Base-by-base conservation (phyloP, 257 asterid genomes). In the Nicotiana noctiflora region DNA sequence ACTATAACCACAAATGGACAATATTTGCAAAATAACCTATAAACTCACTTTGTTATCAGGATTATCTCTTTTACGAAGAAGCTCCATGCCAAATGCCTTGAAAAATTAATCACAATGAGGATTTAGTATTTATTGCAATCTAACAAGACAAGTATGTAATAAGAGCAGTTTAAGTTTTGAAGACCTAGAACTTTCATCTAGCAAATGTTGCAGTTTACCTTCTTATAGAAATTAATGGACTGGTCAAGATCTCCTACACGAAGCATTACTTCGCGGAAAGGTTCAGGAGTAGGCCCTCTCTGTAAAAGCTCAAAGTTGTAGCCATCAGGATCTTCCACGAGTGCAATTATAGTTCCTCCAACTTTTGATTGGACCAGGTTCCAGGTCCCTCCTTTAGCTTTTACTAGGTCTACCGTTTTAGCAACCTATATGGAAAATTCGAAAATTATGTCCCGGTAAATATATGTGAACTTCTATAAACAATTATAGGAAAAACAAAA, bases 21-120 rank as follows among this genome's bases (percentile, higher is more conserved):
- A 81, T 62, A 56, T 67, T 19, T 70, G 61, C 60, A 21, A 55
- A 46, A 74, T 13, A 31, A 72, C 76, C 53, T 52, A 63, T 40
- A 8, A 67, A 84, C 92, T 87, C 81, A 87, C 92, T 82, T 55
- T 83, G 68, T 83, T n/a, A 23, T 87, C 89, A 2, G 90, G 89
- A 32, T 84, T 52, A 81, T 86, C 88, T 52, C 44, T 87, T 82
- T 75, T 86, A 13, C 31, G 77, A 74, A 89, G 86, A 82, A 89
- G 90, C 80, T 87, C 83, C 92, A 89, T 89, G 79, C 92, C 92
- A 74, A 55, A 85, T 55, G 90, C 92, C 90, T 89, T 78, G 40
- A 52, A 25, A 82, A 49, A 72, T 76, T 57, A 70, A 83, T 46
- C 74, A 75, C 32, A 56, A 55, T 21, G 19, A 61, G 52, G 51